Percentiles rank a stretch among this genome's conserved stretches.
phyloP scores from a whole-genome alignment of 148 eudicot species.

The Gaultheria prostrata region DNA sequence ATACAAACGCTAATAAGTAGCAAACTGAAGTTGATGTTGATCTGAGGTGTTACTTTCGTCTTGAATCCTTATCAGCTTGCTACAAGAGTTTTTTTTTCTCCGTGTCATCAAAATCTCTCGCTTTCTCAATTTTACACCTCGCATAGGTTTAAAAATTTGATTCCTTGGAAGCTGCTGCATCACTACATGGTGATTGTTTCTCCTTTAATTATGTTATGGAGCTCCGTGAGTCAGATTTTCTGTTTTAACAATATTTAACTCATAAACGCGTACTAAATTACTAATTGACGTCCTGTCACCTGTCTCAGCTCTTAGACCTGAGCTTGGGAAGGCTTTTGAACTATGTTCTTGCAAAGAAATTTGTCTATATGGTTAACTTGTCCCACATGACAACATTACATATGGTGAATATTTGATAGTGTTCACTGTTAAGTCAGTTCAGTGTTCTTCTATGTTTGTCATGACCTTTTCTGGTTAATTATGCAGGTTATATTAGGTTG shows the following conservation, averaged over 20 bases:
- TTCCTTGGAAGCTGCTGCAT: neutral
- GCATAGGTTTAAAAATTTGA: neutral
- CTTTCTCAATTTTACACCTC: neutral
- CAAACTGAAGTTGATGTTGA: conserved; percentile 7
- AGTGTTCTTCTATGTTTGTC: neutral
- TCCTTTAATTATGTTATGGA: neutral
- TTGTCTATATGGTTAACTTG: neutral
- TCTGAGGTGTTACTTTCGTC: neutral
- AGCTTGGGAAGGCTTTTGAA: neutral
- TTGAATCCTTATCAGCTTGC: neutral
- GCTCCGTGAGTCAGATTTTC: neutral
- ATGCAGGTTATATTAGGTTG: neutral
- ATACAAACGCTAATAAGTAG: neutral
- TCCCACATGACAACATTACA: neutral
- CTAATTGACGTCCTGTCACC: neutral
- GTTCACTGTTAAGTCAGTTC: neutral
- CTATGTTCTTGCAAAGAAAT: neutral
- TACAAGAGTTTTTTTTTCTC: neutral
- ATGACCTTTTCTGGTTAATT: neutral
- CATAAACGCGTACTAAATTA: neutral
- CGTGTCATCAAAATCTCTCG: neutral
- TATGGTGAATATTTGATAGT: neutral
- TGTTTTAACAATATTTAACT: neutral
- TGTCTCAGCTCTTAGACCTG: neutral
- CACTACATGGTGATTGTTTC: neutral